Base-by-base conservation (phyloP, 441 rosid genomes). In the Adansonia rubrostipa region DNA sequence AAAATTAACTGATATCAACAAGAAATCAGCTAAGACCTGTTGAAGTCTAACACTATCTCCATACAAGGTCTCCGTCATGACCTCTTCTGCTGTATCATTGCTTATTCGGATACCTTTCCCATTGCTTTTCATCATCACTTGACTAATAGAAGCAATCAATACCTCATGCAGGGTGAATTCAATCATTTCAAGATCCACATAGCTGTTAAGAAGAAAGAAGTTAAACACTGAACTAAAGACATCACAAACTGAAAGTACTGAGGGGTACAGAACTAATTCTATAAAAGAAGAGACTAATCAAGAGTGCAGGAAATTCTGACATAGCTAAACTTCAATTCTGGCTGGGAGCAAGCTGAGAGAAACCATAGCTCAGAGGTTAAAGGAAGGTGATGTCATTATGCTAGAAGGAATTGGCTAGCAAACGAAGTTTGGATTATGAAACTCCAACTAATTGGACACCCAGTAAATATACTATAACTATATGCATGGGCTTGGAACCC, bases 1-100 rank as follows among this genome's bases (percentile, higher is more conserved):
- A 77, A 75, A 92, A 82, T 85, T 87, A 42, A 93, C 88, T 17
- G 96, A 88, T 80, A 84, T 78, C 53, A 74, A 56, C 83, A 95
- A 84, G 89, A 95, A 91, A 85, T 93, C 95, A 33, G 96, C 91
- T 66, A 95, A 71, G 62, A 93, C 89, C 84, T 95, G 99, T 79
- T 95, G 99, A 86, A 95, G 92, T 84, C 98, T 88, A 54, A 90
- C 77, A 81, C 94, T 84, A 81, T 95, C 99, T 66, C 99, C 98
- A 74, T 88, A 92, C 33, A 95, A 84, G 62, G 90, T 90, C 75
- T 88, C 93, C 5, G 51, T 70, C 92, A 86, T 88, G 78, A 87
- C 77, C 74, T 85, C 93, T 81, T 91, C 98, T 65, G 78, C 78
- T 0, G 87, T 88, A 54, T 93, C 91, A 69, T 92, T 91, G 76